These are phyloP conservation scores for Lachnum nothofagi DNA, from an alignment of 2,329 filamentous ascomycete species.

Conservation along the genomic window DNA sequence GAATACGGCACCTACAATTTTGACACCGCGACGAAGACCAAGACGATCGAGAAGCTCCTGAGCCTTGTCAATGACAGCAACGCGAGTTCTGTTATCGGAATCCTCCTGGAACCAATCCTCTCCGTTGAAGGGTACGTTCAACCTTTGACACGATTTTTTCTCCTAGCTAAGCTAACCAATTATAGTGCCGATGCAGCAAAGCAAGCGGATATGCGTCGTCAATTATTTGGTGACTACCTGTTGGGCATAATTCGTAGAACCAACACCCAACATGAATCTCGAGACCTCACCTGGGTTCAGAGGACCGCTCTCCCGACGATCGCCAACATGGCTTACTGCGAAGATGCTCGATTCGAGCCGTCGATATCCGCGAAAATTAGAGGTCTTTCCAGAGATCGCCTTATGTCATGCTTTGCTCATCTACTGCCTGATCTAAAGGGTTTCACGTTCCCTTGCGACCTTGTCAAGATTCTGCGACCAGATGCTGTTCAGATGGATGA, in stretches of 20 bases:
- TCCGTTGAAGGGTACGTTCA: slow-evolving; percentile 33
- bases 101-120: slow-evolving; percentile 43
- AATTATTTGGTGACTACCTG: slow-evolving; percentile 31
- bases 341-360: slow-evolving; percentile 37
- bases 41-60: slow-evolving; percentile 64
- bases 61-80: slow-evolving; percentile 19
- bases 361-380: slow-evolving; percentile 49
- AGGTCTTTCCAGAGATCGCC: slow-evolving; percentile 50
- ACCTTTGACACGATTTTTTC: slow-evolving; percentile 6
- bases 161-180: background rate
- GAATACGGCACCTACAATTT: slow-evolving; percentile 71
- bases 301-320: slow-evolving; percentile 33
- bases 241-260: slow-evolving; percentile 28
- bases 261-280: slow-evolving; percentile 21
- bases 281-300: slow-evolving; percentile 23
- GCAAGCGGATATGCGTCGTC: slow-evolving; percentile 29
- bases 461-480: slow-evolving; percentile 24
- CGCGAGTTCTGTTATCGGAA: slow-evolving; percentile 40
- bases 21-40: slow-evolving; percentile 79
- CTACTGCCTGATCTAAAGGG: slow-evolving; percentile 51
- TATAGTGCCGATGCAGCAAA: slow-evolving; percentile 19
- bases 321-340: slow-evolving; percentile 51
- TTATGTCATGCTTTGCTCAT: slow-evolving; percentile 55
- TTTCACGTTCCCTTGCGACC: slow-evolving; percentile 38
- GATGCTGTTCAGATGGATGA: slow-evolving; percentile 50